These are phyloP conservation scores for Alloteropsis semialata DNA, from an alignment of 176 grass and related monocot genomes.

Conservation along the genomic window DNA sequence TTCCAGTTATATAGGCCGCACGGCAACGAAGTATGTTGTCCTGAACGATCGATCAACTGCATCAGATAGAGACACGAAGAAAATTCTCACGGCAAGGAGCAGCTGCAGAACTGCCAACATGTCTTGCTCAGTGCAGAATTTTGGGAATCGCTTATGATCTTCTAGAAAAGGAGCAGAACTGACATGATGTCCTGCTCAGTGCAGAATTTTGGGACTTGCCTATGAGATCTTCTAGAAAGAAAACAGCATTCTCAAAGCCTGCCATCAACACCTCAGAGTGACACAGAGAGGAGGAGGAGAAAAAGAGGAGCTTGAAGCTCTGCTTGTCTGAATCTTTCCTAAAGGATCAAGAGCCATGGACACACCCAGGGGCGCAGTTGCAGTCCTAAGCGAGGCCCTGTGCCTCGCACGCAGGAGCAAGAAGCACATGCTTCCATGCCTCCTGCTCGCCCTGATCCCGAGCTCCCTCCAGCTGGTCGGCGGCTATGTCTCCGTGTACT, in stretches of 20 bases:
- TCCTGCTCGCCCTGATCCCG: conserved; percentile 21
- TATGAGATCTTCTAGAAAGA: too few relatives aligned
- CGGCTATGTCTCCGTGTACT: conserved; percentile 11
- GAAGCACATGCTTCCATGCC: conserved; percentile 36
- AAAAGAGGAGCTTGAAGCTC: too few relatives aligned
- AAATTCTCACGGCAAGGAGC: not conserved
- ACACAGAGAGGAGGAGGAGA: too few relatives aligned
- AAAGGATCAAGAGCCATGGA: conserved; percentile 12
- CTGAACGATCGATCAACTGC: not conserved
- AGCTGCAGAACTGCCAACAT: not conserved
- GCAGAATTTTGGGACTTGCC: too few relatives aligned
- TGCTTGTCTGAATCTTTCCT: not conserved
- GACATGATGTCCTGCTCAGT: too few relatives aligned
- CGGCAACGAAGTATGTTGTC: not conserved
- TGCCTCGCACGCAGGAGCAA: conserved; percentile 18
- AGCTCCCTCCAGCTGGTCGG: conserved; percentile 10
- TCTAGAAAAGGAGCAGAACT: too few relatives aligned
- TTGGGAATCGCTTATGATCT: not conserved
- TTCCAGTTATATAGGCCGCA: not conserved
- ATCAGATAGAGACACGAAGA: not conserved
- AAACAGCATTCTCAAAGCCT: not conserved
- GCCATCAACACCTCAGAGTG: not conserved
- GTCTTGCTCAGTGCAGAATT: not conserved
- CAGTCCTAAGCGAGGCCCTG: conserved; percentile 28
- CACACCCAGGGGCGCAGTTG: not conserved